Conservation (phyloP, 2,329 filamentous ascomycete genomes). For the Neoarthrinium moseri region DNA sequence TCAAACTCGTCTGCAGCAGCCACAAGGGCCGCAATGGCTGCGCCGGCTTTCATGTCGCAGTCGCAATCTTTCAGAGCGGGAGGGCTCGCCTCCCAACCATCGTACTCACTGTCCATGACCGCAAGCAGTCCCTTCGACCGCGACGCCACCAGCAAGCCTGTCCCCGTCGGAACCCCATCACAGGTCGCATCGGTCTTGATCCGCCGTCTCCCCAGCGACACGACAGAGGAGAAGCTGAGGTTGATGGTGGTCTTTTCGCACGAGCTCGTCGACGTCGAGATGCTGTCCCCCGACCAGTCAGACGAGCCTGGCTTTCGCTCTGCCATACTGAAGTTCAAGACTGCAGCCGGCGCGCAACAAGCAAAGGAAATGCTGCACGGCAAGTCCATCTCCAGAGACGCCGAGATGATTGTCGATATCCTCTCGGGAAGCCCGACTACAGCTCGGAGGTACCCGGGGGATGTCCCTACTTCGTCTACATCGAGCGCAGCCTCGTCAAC, state of each 20-base stretch:
- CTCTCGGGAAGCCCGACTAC: constrained; percentile 39
- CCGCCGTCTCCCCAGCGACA: constrained; percentile 52
- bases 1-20: constrained; percentile 12
- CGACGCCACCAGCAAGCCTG: constrained; percentile 37
- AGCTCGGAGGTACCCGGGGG: constrained; percentile 52
- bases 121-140: constrained; percentile 36
- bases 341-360: constrained; percentile 50
- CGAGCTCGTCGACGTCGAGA: constrained; percentile 50
- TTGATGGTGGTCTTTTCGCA: constrained; percentile 60
- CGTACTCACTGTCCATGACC: constrained; percentile 32
- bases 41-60: constrained; percentile 40
- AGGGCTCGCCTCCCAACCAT: constrained; percentile 27
- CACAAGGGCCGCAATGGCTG: constrained; percentile 40
- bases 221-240: constrained; percentile 51
- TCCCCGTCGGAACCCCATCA: constrained; percentile 36
- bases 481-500: constrained; percentile 41
- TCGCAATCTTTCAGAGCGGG: constrained; percentile 37
- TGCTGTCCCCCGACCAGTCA: constrained; percentile 48
- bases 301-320: constrained; percentile 50
- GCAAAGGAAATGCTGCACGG: constrained; percentile 59
- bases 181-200: constrained; percentile 46
- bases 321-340: constrained; percentile 54
- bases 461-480: constrained; percentile 35
- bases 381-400: constrained; percentile 49
- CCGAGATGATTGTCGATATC: constrained; percentile 62